Evolutionary conservation across 1,284 basidiomycete genomes (phyloP).

Genomic region (Phylloboletellus chloephorus): DNA sequence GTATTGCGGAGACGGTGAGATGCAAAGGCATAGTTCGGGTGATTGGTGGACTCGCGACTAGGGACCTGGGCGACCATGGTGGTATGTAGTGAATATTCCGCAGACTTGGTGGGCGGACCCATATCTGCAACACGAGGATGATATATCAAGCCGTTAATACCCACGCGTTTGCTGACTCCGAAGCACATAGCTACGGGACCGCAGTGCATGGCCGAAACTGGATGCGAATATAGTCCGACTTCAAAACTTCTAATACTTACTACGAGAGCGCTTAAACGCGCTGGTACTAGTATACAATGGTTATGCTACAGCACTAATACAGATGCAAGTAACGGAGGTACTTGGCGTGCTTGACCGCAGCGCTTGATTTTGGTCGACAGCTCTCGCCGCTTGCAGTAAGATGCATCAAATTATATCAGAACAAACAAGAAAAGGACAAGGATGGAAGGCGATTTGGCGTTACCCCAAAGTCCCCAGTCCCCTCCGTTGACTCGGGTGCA

Average conservation of each 20-base stretch:
- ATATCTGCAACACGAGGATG: not conserved
- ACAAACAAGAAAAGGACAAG: slow-evolving; percentile 5
- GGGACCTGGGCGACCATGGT: slow-evolving; percentile 27
- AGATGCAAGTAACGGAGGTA: slow-evolving; percentile 10
- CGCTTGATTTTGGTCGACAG: slow-evolving; percentile 8
- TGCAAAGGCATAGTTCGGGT: slow-evolving; percentile 62
- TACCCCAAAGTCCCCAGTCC: slow-evolving; percentile 62
- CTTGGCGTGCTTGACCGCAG: slow-evolving; percentile 6
- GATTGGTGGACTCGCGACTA: slow-evolving; percentile 40
- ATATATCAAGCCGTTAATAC: slow-evolving; percentile 18
- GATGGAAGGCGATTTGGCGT: not conserved
- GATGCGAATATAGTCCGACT: no score
- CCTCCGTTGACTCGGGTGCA: slow-evolving; percentile 40
- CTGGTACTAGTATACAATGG: slow-evolving; percentile 18
- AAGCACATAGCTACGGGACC: not conserved
- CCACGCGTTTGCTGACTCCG: slow-evolving; percentile 18
- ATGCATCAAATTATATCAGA: slow-evolving; percentile 4
- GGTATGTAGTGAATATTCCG: slow-evolving; percentile 10
- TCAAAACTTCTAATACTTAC: slow-evolving; percentile 2
- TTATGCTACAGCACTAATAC: slow-evolving; percentile 26
- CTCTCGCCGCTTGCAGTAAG: slow-evolving; percentile 2
- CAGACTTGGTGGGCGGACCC: slow-evolving; percentile 3
- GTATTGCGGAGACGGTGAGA: slow-evolving; percentile 53
- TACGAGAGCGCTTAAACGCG: slow-evolving; percentile 2
- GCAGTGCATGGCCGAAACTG: no score